Base-by-base conservation (phyloP, 1,284 basidiomycete genomes). In the Inonotus obliquus region DNA sequence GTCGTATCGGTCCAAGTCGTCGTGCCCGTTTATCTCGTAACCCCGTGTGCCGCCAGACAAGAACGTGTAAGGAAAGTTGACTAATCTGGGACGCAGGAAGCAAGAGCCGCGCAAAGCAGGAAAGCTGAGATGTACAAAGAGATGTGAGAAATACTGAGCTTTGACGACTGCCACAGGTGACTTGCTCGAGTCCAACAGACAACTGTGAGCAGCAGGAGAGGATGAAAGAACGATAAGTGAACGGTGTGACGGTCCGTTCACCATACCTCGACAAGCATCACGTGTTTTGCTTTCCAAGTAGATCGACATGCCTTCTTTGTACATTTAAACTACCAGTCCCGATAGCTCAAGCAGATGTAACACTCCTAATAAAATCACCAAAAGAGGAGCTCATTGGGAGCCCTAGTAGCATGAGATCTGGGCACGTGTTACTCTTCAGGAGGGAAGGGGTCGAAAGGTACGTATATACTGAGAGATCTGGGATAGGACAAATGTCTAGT, bases 31-130 rank as follows among this genome's bases (percentile, higher is more conserved):
- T n/a, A n/a, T n/a, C n/a, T n/a, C n/a, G n/a, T n/a, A n/a, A n/a
- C n/a, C n/a, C n/a, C n/a, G n/a, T n/a, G n/a, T n/a, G n/a, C n/a
- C n/a, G n/a, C n/a, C n/a, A n/a, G n/a, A n/a, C 27, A 27, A 51
- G n/a, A 10, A 27, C 49, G 49, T 25, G 49, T 14, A 17, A 38
- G 29, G 54, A 27, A 41, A 44, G 54, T 44, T 44, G 54, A 56
- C 54, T 56, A 56, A 56, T 56, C 54, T 23, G 39, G 54, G 54
- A 27, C 39, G 25, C 39, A 56, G 38, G 14, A 41, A n/a, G 14
- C 19, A 17, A 27, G 39, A 45, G 54, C 21, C 39, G 35, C 38
- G 27, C 9, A 17, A n/a, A 38, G n/a, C 35, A 37, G 25, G 13
- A 25, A 19, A 5, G 52, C 7, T 35, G 14, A 52, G n/a, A 35